Percentiles rank a stretch among this genome's conserved stretches.
Evolutionary conservation across 1,284 basidiomycete species (phyloP).

Genomic region (Entoloma clypeatum): DNA sequence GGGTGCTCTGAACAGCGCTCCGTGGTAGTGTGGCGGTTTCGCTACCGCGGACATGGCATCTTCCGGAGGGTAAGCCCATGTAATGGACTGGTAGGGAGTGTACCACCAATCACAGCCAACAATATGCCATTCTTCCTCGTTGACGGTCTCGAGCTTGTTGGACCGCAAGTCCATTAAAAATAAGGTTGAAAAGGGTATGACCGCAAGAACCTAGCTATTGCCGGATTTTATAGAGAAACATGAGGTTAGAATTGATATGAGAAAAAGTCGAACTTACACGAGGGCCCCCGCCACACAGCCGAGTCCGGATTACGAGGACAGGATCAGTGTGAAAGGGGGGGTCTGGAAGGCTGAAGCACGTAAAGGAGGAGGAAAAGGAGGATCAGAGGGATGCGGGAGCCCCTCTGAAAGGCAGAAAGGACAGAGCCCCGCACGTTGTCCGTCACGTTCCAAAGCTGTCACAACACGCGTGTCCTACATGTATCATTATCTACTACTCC

Average conservation of each 20-base stretch:
- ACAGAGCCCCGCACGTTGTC: slow-evolving; percentile 23
- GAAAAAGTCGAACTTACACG: slow-evolving; percentile 14
- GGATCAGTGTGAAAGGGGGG: slow-evolving; percentile 11
- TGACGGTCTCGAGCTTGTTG: slow-evolving; percentile 21
- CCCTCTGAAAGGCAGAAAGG: slow-evolving; percentile 23
- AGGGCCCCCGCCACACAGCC: slow-evolving; percentile 15
- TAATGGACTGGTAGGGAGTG: slow-evolving; percentile 29
- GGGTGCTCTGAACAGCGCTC: slow-evolving; percentile 16
- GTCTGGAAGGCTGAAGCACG: slow-evolving; percentile 7
- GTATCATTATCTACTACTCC: not conserved
- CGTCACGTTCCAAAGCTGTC: slow-evolving; percentile 22
- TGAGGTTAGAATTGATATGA: slow-evolving; percentile 10
- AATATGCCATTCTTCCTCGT: slow-evolving; percentile 35
- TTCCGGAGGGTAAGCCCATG: slow-evolving; percentile 29
- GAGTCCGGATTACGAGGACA: slow-evolving; percentile 9
- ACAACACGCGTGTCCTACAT: slow-evolving; percentile 4
- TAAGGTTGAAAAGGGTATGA: slow-evolving; percentile 14
- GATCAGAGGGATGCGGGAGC: slow-evolving; percentile 16
- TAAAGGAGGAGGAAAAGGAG: slow-evolving; percentile 12
- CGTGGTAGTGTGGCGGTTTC: slow-evolving; percentile 22
- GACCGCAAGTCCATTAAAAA: slow-evolving; percentile 26
- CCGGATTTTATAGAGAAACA: slow-evolving; percentile 16
- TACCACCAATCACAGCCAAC: slow-evolving; percentile 32
- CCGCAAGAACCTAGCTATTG: slow-evolving; percentile 19
- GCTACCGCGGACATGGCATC: slow-evolving; percentile 20